These are phyloP conservation scores for Collybia nuda DNA, from an alignment of 768 basidiomycete species.

Conservation along the genomic window DNA sequence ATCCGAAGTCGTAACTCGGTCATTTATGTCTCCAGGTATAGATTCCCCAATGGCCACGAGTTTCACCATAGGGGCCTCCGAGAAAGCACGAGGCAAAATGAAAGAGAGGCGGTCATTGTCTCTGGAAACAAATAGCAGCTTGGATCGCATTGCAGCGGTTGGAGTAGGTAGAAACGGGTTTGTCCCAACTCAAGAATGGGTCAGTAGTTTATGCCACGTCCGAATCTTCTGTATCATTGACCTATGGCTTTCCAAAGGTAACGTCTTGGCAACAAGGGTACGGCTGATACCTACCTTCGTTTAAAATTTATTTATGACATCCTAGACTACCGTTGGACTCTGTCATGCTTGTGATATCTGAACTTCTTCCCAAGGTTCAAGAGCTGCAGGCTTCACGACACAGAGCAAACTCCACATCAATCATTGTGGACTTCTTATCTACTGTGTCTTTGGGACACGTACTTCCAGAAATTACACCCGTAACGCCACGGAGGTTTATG, in stretches of 20 bases:
- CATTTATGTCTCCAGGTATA: slow-evolving; percentile 42
- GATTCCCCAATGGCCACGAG: slow-evolving; percentile 30
- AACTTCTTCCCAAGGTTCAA: slow-evolving; percentile 84
- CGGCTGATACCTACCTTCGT: slow-evolving; percentile 11
- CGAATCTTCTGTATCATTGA: not conserved
- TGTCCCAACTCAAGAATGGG: slow-evolving; percentile 97
- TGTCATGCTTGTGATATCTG: slow-evolving; percentile 85
- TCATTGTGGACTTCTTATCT: slow-evolving; percentile 75
- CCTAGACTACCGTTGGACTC: slow-evolving; percentile 83
- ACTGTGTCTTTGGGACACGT: slow-evolving; percentile 68
- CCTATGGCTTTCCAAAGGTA: slow-evolving; percentile 43
- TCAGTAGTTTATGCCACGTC: slow-evolving; percentile 30
- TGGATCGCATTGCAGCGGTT: slow-evolving; percentile 65
- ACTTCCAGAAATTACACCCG: slow-evolving; percentile 66
- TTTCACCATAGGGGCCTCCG: slow-evolving; percentile 49
- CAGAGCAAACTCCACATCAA: slow-evolving; percentile 60
- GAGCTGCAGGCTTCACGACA: slow-evolving; percentile 70
- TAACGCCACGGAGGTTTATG: slow-evolving; percentile 72
- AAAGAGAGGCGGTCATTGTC: slow-evolving; percentile 64
- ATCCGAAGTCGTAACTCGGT: slow-evolving; percentile 34
- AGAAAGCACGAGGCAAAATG: slow-evolving; percentile 93
- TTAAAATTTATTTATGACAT: slow-evolving; percentile 8
- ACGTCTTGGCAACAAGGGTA: slow-evolving; percentile 97
- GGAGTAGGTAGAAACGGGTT: slow-evolving; percentile 90
- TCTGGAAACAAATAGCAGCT: slow-evolving; percentile 47